Percentiles rank a stretch among this genome's conserved stretches.
Conservation (phyloP, 2,329 filamentous ascomycete species). For the Myriosclerotinia curreyana region DNA sequence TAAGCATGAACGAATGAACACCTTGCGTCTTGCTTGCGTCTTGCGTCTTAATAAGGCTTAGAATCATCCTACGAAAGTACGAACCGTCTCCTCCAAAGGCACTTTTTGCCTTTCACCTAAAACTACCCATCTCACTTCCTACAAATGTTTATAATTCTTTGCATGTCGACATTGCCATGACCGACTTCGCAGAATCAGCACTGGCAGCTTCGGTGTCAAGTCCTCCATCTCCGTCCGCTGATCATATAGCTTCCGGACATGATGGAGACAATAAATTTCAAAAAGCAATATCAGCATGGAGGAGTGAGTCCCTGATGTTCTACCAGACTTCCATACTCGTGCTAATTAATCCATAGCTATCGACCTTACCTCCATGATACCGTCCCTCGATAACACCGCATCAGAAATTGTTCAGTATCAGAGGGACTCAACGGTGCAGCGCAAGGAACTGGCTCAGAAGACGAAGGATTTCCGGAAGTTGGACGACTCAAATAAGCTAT, state of each 20-base stretch:
- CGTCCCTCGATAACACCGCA: conserved; percentile 86
- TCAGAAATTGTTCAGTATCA: conserved; percentile 93
- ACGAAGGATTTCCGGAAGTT: conserved; percentile 97
- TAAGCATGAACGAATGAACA: conserved; percentile 21
- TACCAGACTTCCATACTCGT: conserved; percentile 15
- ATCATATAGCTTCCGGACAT: conserved; percentile 27
- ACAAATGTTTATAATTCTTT: conserved; percentile 6
- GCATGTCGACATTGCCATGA: conserved; percentile 29
- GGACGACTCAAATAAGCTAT: conserved; percentile 81
- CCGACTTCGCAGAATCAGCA: conserved; percentile 35
- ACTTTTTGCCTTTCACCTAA: not conserved
- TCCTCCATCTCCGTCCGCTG: conserved; percentile 22
- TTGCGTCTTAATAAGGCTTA: not conserved
- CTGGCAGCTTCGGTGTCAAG: conserved; percentile 26
- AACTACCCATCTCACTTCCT: not conserved
- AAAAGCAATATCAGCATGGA: conserved; percentile 91
- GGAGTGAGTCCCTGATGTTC: conserved; percentile 58
- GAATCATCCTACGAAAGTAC: not conserved
- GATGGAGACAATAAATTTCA: conserved; percentile 90
- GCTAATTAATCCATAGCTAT: conserved; percentile 58
- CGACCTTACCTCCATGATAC: conserved; percentile 78
- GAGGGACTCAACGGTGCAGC: conserved; percentile 89
- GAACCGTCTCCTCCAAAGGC: too few species aligned
- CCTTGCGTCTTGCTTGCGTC: conserved; percentile 7
- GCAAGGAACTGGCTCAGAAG: conserved; percentile 97